phyloP scores from a whole-genome alignment of 805 yeast species.

The Cyberlindnera misumaiensis region DNA sequence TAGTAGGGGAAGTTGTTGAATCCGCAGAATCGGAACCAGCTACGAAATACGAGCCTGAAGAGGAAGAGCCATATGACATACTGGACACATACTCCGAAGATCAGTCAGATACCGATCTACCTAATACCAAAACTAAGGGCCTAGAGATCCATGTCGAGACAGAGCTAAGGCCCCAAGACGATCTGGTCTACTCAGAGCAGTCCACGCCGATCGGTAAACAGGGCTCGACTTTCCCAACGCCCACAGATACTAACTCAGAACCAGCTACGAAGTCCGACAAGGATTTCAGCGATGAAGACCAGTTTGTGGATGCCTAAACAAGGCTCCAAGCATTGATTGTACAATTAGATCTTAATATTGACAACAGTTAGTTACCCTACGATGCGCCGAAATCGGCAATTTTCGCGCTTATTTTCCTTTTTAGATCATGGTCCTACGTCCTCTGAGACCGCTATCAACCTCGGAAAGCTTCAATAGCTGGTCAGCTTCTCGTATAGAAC shows the following conservation, averaged over 20 bases:
- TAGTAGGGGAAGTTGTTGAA: too few relatives aligned
- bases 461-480: too few relatives aligned
- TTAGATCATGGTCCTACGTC: too few relatives aligned
- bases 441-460: too few relatives aligned
- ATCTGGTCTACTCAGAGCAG: slow-evolving; percentile 10
- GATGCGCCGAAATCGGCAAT: too few relatives aligned
- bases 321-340: too few relatives aligned
- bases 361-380: too few relatives aligned
- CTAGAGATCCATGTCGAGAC: slow-evolving; percentile 9
- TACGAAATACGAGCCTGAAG: slow-evolving; percentile 10
- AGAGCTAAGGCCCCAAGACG: slow-evolving; percentile 13
- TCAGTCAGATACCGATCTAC: neutral
- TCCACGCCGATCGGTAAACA: slow-evolving; percentile 7
- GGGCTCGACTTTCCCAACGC: slow-evolving; percentile 1
- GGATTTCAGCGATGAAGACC: slow-evolving; percentile 9
- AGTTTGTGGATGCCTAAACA: slow-evolving; percentile 16
- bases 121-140: slow-evolving; percentile 3
- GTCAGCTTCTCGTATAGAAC: too few relatives aligned
- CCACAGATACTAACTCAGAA: neutral
- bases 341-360: too few relatives aligned
- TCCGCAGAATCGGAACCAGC: slow-evolving; percentile 4
- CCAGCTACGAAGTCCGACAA: neutral
- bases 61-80: slow-evolving; percentile 2
- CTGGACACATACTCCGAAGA: slow-evolving; percentile 1
- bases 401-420: too few relatives aligned